Conservation (phyloP, 192 early-diverging fungal genomes). For the Coemansia guatemalensis region DNA sequence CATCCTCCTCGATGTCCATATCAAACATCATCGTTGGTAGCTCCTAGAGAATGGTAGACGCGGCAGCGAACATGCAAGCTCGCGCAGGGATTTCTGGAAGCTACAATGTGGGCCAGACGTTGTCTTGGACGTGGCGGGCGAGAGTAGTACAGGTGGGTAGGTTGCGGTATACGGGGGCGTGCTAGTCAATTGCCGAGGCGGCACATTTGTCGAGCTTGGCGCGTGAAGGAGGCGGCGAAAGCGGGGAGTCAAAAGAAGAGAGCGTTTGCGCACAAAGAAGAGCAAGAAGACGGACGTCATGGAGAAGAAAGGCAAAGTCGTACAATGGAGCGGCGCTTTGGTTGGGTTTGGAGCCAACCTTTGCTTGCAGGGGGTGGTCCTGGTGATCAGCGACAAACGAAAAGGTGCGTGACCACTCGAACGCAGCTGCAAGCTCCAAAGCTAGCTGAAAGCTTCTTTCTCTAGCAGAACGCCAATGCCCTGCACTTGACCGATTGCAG, state of each 20-base stretch:
- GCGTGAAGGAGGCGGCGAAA: background rate
- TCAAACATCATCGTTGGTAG: slow-evolving; percentile 41
- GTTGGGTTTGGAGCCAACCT: background rate
- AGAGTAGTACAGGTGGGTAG: background rate
- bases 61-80: background rate
- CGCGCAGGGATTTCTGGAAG: background rate
- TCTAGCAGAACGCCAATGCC: no score
- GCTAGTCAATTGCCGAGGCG: slow-evolving; percentile 34
- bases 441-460: no score
- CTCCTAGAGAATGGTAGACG: background rate
- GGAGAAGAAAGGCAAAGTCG: background rate
- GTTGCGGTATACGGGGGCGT: slow-evolving; percentile 18
- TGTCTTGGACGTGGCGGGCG: background rate
- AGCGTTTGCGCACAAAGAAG: background rate
- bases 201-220: slow-evolving; percentile 20
- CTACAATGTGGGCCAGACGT: background rate
- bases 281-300: background rate
- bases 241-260: background rate
- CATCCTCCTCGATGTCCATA: slow-evolving; percentile 43
- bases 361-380: background rate
- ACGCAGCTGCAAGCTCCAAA: no score
- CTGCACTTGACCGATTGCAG: no score
- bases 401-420: background rate
- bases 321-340: background rate
- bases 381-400: background rate